Percentiles rank a stretch among this genome's conserved stretches.
phyloP scores from a whole-genome alignment of 2,329 filamentous ascomycete species.

The Nothophaeocryptopus gaeumannii region DNA sequence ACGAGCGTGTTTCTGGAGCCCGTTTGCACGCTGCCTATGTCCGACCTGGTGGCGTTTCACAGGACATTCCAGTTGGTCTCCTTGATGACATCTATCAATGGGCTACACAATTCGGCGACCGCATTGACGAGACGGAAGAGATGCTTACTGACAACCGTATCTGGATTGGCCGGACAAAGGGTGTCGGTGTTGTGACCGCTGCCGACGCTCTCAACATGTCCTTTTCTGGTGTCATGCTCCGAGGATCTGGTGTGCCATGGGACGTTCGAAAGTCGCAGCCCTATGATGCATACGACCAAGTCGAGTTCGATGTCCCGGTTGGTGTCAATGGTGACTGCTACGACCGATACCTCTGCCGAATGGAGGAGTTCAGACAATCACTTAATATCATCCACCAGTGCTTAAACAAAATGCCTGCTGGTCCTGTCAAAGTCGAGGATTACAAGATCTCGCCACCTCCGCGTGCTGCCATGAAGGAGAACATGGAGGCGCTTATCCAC shows the following conservation, averaged over 20 bases:
- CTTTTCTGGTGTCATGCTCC: slow-evolving; percentile 96
- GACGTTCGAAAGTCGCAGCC: slow-evolving; percentile 95
- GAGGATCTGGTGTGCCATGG: slow-evolving; percentile 92
- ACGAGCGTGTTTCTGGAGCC: slow-evolving; percentile 96
- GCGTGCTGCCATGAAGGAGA: slow-evolving; percentile 99
- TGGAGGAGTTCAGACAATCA: slow-evolving; percentile 99
- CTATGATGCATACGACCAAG: slow-evolving; percentile 95
- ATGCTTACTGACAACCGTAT: slow-evolving; percentile 99
- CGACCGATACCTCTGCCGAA: slow-evolving; percentile 96
- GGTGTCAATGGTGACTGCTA: slow-evolving; percentile 98
- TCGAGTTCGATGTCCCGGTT: slow-evolving; percentile 97
- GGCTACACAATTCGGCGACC: slow-evolving; percentile 98
- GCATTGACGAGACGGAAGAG: slow-evolving; percentile 97
- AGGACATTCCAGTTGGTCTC: slow-evolving; percentile 89
- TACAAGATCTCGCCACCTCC: slow-evolving; percentile 98
- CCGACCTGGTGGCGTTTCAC: slow-evolving; percentile 90
- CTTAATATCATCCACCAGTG: slow-evolving; percentile 98
- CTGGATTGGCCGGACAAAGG: slow-evolving; percentile 89
- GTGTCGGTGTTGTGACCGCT: slow-evolving; percentile 85
- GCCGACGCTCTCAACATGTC: slow-evolving; percentile 94
- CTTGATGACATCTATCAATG: slow-evolving; percentile 99
- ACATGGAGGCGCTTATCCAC: slow-evolving; percentile 99
- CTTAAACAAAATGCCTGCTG: slow-evolving; percentile 96
- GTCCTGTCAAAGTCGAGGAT: slow-evolving; percentile 92
- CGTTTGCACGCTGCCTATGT: slow-evolving; percentile 97